Base-by-base conservation (phyloP, 257 asterid genomes). In the Nicotiana undulata region DNA sequence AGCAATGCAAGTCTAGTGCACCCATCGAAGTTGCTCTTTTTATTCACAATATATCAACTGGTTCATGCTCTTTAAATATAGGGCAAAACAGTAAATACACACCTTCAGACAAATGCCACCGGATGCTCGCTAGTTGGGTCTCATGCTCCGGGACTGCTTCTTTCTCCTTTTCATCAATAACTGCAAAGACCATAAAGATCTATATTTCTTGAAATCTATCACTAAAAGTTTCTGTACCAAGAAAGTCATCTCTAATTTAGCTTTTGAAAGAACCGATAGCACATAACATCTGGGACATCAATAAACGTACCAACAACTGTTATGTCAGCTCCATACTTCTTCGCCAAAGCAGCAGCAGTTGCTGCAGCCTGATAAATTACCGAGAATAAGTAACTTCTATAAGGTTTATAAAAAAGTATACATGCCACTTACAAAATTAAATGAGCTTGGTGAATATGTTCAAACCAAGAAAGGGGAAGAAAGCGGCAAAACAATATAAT, bases 71-170 rank as follows among this genome's bases (percentile, higher is more conserved):
- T 24, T 24, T 46, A 72, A 26, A 49, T 46, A 49, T 31, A 72
- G 24, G 24, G 4, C 1, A 72, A 40, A 63, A 49, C 26, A 63
- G 56, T 28, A 49, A 46, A 63, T 53, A 85, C 87, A 46, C 58
- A 91, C 98, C 99, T 92, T 92, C 97, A 15, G 99, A 88, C 85
- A 96, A 89, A 87, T 94, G 99, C 97, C 97, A 96, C 5, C 97
- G 94, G 80, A 96, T 92, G 83, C 93, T 96, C 75, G 97, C 90
- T 17, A 94, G 89, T 80, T 92, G 99, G 29, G 93, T 89, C 44
- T 96, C 98, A n/a, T 96, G 98, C 89, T 91, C 93, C 11, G 97
- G 84, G 76, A 87, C 63, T 17, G 91, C 85, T 59, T 91, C 98
- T 90, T 89, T 95, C 83, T 86, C 96, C 86, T 89, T 89, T 68